A percentile compares a stretch with the other conserved stretches of the same genome.
Conservation (phyloP, 148 eudicot species). For the Fagopyrum tataricum region DNA sequence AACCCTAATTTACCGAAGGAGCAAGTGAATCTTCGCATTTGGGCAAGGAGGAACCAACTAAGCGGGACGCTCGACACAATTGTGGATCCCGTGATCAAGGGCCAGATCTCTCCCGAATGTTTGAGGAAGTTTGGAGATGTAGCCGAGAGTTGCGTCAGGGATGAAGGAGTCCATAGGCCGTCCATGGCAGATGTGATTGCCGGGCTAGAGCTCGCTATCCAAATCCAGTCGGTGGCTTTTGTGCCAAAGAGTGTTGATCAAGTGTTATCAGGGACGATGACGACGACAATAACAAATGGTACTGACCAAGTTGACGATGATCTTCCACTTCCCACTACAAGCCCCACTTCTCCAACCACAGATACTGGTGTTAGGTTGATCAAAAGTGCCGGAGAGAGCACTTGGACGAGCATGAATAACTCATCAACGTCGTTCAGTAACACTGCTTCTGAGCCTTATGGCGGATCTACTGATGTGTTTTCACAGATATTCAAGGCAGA, state of each 20-base stretch:
- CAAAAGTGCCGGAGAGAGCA: neutral
- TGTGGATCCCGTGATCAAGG: constrained; percentile 50
- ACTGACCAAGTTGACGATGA: neutral
- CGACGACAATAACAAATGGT: neutral
- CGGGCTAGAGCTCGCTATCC: constrained; percentile 76
- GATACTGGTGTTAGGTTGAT: neutral
- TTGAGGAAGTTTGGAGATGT: constrained; percentile 69
- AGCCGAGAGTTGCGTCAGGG: constrained; percentile 84
- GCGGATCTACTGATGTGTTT: too few species aligned
- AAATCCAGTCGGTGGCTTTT: constrained; percentile 38
- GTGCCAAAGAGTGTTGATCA: neutral
- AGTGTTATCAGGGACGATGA: too few species aligned
- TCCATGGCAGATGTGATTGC: constrained; percentile 88
- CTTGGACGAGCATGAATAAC: too few species aligned
- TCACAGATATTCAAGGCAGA: too few species aligned
- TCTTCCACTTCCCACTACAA: neutral
- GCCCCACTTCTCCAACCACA: neutral
- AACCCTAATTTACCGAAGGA: constrained; percentile 66
- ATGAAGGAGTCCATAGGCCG: constrained; percentile 82
- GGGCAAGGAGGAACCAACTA: constrained; percentile 70
- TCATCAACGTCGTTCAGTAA: too few species aligned
- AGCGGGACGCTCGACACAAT: constrained; percentile 58
- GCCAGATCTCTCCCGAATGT: constrained; percentile 43
- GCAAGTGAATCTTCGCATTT: constrained; percentile 81
- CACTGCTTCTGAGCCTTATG: too few species aligned